phyloP scores from a whole-genome alignment of 495 filamentous ascomycete genomes.

The Penicillium bovifimosum region DNA sequence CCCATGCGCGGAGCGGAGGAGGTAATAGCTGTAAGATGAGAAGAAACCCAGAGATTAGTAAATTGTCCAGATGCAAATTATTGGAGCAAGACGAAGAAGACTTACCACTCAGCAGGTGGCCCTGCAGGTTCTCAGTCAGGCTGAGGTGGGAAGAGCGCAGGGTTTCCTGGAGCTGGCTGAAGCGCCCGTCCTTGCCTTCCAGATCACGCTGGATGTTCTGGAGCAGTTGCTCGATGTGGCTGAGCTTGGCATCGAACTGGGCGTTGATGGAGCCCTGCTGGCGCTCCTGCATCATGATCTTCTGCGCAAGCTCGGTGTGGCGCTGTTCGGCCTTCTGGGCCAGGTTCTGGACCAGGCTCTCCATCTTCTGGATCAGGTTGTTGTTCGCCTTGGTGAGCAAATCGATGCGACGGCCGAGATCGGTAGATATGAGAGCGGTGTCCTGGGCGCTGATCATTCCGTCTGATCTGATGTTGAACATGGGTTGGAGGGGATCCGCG shows the following conservation, averaged over 20 bases:
- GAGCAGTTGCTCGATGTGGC: constrained; percentile 54
- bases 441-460: constrained; percentile 34
- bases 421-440: constrained; percentile 62
- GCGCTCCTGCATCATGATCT: constrained; percentile 36
- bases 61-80: background rate
- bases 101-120: constrained; percentile 32
- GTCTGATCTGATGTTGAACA: constrained; percentile 43
- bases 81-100: background rate
- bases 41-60: constrained; percentile 7
- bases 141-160: constrained; percentile 67
- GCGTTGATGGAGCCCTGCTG: constrained; percentile 42
- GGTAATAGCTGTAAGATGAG: constrained; percentile 48
- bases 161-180: constrained; percentile 65
- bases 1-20: constrained; percentile 61
- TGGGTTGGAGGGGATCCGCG: constrained; percentile 22
- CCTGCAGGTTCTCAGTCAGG: constrained; percentile 50
- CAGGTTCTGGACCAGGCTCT: constrained; percentile 38
- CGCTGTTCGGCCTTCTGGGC: constrained; percentile 49
- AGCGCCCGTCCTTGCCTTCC: constrained; percentile 60
- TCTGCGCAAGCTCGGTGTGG: constrained; percentile 52
- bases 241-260: constrained; percentile 44
- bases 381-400: constrained; percentile 65
- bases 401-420: constrained; percentile 77
- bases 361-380: constrained; percentile 61
- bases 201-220: constrained; percentile 58